A percentile compares a stretch with the other conserved stretches of the same genome.
phyloP scores from a whole-genome alignment of 139 green algal genomes.

The Tetratostichococcus sp. region DNA sequence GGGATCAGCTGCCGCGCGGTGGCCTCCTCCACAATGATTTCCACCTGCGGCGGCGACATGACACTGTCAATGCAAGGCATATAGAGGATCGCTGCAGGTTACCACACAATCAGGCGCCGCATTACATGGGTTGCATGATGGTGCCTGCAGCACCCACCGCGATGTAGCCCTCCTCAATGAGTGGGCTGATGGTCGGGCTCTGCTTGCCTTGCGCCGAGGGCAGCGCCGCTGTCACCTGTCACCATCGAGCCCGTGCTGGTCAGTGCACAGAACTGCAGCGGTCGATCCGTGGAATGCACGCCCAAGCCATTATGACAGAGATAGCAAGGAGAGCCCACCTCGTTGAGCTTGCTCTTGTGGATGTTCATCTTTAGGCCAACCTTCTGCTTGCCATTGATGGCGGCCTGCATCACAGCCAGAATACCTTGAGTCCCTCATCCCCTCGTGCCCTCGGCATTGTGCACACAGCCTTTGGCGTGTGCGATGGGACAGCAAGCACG shows the following conservation, averaged over 20 bases:
- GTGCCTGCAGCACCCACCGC: slow-evolving; percentile 1
- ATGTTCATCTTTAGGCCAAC: slow-evolving; percentile 42
- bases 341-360: slow-evolving; percentile 1
- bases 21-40: slow-evolving; percentile 33
- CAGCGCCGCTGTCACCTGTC: slow-evolving; percentile 22
- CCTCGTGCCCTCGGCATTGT: neutral
- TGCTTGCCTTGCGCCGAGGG: slow-evolving; percentile 17
- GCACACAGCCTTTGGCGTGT: neutral
- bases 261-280: neutral
- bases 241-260: neutral
- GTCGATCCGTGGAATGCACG: neutral
- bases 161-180: slow-evolving; percentile 17
- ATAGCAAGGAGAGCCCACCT: slow-evolving; percentile 5
- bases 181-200: slow-evolving; percentile 24
- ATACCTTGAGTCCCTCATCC: too few species aligned
- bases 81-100: neutral
- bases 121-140: neutral
- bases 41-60: neutral
- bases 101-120: too few species aligned
- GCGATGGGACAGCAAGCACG: neutral
- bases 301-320: neutral
- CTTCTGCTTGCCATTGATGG: slow-evolving; percentile 26
- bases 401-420: neutral
- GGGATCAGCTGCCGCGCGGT: slow-evolving; percentile 19
- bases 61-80: neutral